Evolutionary conservation across 2,329 filamentous ascomycete genomes (phyloP), one percentile per base, ranked within the genome.

Genomic region (Chaetomiaceae sp.): DNA sequence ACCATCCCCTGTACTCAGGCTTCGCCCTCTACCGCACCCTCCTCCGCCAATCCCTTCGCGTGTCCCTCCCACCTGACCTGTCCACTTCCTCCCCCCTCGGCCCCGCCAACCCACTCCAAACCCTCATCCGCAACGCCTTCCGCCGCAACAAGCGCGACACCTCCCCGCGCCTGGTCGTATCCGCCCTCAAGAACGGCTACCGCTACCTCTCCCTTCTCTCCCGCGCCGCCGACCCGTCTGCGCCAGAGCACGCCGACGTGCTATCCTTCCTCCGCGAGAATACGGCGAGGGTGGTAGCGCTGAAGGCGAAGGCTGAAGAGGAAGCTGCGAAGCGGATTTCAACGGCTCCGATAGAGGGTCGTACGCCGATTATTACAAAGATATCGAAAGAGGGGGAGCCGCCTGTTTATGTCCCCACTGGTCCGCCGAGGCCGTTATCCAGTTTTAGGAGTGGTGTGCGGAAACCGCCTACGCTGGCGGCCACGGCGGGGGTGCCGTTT

Each of bases 1-100:
- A 45, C 19, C 7, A 25, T 23, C 27, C n/a, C 40, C 34, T 9
- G 9, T 20, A 23, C 20, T 19, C 60, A 85, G 84, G 82, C 65
- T 77, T 88, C 58, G 85, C 87, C 47, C 81, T 92, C 45, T 91
- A 86, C 71, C 80, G 85, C 58, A 83, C 86, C 33, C 80, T 92
- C 51, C 71, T 90, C 48, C 76, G 76, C 57, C 78, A 82, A 69
- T 82, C 76, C 54, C 68, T 72, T 27, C 72, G 69, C 37, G 70
- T 87, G 31, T 71, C 77, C 1, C 69, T 88, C 1, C 76, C 80
- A 1, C 62, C 73, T 64, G 72, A 80, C 43, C 63, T 79, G 19
- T 62, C 66, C 6, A 57, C 63, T 48, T 66, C 65, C 43, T 54
- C 53, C 9, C 39, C 53, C 8, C 42, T 56, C 7, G 45, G 45